Percentiles rank a stretch among this genome's conserved stretches.
Conservation (phyloP, 768 basidiomycete genomes). For the Psilocybe cyanescens region DNA sequence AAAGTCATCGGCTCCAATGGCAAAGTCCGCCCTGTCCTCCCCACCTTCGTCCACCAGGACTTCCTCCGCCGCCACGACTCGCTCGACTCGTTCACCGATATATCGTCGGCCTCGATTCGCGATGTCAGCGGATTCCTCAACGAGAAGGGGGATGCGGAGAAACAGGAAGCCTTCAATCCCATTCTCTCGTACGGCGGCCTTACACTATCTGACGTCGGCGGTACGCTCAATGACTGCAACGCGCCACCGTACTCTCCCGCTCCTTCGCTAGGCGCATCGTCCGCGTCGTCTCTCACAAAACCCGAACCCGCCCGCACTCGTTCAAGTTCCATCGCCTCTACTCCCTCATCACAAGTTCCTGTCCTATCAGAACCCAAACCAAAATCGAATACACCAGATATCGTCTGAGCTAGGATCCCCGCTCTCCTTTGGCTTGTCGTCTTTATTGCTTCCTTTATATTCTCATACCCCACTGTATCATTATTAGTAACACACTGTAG, state of each 20-base stretch:
- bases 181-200: constrained; percentile 41
- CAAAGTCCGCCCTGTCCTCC: constrained; percentile 37
- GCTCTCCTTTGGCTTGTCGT: not conserved
- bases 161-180: constrained; percentile 35
- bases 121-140: constrained; percentile 42
- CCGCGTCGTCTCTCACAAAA: constrained; percentile 36
- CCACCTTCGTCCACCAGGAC: constrained; percentile 50
- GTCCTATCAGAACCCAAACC: constrained; percentile 5
- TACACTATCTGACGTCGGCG: constrained; percentile 40
- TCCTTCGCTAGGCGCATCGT: constrained; percentile 40
- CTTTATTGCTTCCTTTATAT: not conserved
- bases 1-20: constrained; percentile 25
- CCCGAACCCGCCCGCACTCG: constrained; percentile 27
- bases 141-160: constrained; percentile 38
- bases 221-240: constrained; percentile 41
- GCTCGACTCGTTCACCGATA: constrained; percentile 48
- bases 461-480: constrained; percentile 14
- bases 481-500: constrained; percentile 10
- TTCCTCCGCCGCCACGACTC: constrained; percentile 52
- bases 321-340: constrained; percentile 37
- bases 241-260: constrained; percentile 31
- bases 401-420: constrained; percentile 21
- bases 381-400: constrained; percentile 27
- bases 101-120: constrained; percentile 38
- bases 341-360: constrained; percentile 11